These are phyloP conservation scores for Geotrichum siamense DNA, from an alignment of 1,139 yeast genomes.

Conservation along the genomic window DNA sequence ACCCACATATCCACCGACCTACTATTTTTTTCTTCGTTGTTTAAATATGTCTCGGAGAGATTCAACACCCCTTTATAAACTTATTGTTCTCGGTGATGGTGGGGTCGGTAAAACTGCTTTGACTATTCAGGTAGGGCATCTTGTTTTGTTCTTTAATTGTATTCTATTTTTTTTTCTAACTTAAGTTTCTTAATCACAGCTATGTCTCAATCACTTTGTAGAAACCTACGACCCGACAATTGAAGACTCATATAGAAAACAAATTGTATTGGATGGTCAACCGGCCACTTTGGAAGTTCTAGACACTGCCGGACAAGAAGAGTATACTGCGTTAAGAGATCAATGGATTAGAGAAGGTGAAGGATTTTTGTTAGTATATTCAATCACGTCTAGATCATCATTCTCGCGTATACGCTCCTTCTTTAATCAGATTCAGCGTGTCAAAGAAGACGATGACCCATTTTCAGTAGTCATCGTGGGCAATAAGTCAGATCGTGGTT, in stretches of 20 bases:
- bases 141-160: too few relatives aligned
- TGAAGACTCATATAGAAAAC: slow-evolving; percentile 47
- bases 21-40: too few relatives aligned
- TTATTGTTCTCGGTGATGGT: slow-evolving; percentile 97
- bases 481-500: slow-evolving; percentile 65
- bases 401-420: slow-evolving; percentile 74
- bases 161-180: slow-evolving; percentile 24
- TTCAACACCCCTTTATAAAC: slow-evolving; percentile 43
- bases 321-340: slow-evolving; percentile 92
- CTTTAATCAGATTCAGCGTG: slow-evolving; percentile 81
- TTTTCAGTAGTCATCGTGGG: slow-evolving; percentile 88
- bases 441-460: slow-evolving; percentile 45
- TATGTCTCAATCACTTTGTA: slow-evolving; percentile 49
- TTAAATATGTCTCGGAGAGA: slow-evolving; percentile 19
- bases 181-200: slow-evolving; percentile 10
- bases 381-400: slow-evolving; percentile 82
- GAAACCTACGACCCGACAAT: slow-evolving; percentile 19
- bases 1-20: too few relatives aligned
- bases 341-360: slow-evolving; percentile 90
- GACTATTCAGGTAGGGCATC: slow-evolving; percentile 52
- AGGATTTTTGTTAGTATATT: slow-evolving; percentile 81
- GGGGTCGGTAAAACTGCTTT: slow-evolving; percentile 97
- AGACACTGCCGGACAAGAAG: slow-evolving; percentile 98
- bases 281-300: slow-evolving; percentile 86
- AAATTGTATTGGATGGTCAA: slow-evolving; percentile 85